Conservation (phyloP, 306 rosid species). For the Arachis hypogaea region DNA sequence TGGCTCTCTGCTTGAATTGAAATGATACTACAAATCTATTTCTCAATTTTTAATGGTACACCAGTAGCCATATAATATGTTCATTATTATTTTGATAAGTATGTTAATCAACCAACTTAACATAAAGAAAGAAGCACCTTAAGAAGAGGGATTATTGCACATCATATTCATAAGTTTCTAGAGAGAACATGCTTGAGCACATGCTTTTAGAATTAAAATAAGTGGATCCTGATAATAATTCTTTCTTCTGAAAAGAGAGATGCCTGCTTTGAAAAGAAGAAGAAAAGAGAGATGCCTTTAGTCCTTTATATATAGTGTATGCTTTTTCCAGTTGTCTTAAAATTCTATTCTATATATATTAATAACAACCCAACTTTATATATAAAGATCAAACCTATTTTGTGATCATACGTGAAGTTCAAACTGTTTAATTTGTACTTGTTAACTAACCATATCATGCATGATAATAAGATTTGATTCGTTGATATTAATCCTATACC, state of each 20-base stretch:
- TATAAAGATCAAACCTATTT: too few relatives aligned
- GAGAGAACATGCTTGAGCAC: slow-evolving; percentile 38
- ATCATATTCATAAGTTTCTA: not conserved
- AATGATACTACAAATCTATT: not conserved
- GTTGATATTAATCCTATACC: not conserved
- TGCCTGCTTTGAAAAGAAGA: not conserved
- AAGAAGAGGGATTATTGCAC: slow-evolving; percentile 2
- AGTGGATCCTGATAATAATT: slow-evolving; percentile 34
- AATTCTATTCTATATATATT: too few relatives aligned
- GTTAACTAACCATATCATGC: too few relatives aligned
- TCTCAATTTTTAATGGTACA: not conserved
- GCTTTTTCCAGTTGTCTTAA: too few relatives aligned
- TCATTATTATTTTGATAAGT: too few relatives aligned
- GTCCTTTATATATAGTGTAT: too few relatives aligned
- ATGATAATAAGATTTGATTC: not conserved
- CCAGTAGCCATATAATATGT: not conserved
- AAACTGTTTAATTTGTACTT: too few relatives aligned
- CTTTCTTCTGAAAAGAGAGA: slow-evolving; percentile 10
- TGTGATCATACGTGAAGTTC: too few relatives aligned
- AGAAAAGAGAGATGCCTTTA: slow-evolving; percentile 25
- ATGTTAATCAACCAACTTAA: not conserved
- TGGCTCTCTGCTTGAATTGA: not conserved
- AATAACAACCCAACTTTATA: too few relatives aligned
- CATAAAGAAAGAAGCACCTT: not conserved
- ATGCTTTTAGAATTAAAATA: slow-evolving; percentile 34